Base-by-base conservation (phyloP, 805 yeast genomes). In the Lipomyces sp. region DNA sequence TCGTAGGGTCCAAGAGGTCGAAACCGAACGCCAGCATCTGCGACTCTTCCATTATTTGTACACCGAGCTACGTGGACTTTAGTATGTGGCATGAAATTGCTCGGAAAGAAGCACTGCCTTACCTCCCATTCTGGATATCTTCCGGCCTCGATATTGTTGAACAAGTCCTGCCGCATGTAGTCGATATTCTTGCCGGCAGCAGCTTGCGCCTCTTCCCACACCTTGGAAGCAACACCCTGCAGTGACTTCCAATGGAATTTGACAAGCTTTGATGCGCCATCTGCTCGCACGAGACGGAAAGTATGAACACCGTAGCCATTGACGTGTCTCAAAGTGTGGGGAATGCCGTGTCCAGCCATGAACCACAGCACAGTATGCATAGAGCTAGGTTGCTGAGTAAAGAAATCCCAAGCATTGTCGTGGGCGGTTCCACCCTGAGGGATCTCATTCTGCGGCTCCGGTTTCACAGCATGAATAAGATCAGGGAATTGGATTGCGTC, bases 401-500 rank as follows among this genome's bases (percentile, higher is more conserved):
- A 82, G 77, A 88, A 90, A 79, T 90, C 94, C 96, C 96, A 90
- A 79, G 88, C 84, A 29, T 93, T 83, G 77, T 90, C 94, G 79
- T 88, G 88, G 78, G 88, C 81, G 5, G 58, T 55, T 78, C 89
- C 90, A 53, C 92, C 89, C 77, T 88, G 72, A 53, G 96, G 95
- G n/a, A 55, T 55, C 58, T 55, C 58, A 80, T 88, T 84, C 80
- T 95, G 85, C 56, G 96, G 95, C 80, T 88, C 84, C 81, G 95
- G 85, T 86, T 90, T 90, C 79, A 90, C 96, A 32, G 96, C 89
- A 80, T 91, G 96, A 75, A 90, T 90, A 75, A 90, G 90, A 75
- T 87, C 90, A 56, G 96, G 94, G 82, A 90, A 90, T 81, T 91
- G 90, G 66, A 87, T 82, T 63, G 94, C 92, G 77, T 91, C 96